phyloP scores from a whole-genome alignment of 495 filamentous ascomycete species.

The Chaetomium fimeti region DNA sequence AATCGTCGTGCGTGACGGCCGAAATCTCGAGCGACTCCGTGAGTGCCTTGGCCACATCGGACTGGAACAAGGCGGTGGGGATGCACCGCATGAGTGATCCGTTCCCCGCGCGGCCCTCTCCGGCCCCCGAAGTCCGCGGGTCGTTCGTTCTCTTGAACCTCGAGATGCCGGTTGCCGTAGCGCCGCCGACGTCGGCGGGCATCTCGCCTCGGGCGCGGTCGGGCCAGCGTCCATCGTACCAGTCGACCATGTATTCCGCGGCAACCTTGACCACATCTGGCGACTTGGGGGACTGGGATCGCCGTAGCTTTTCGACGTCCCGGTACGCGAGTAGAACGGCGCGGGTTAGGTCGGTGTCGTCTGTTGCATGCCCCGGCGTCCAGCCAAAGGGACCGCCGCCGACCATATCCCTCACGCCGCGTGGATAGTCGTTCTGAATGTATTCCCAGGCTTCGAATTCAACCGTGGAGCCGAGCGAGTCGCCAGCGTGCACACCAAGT shows the following conservation, averaged over 20 bases:
- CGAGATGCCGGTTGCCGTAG: constrained; percentile 25
- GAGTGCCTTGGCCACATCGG: constrained; percentile 6
- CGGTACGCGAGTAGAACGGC: constrained; percentile 32
- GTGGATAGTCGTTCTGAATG: constrained; percentile 23
- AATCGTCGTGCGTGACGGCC: constrained; percentile 31
- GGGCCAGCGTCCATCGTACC: constrained; percentile 34
- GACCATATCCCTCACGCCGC: constrained; percentile 30
- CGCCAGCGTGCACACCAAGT: constrained; percentile 38
- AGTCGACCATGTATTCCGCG: constrained; percentile 31
- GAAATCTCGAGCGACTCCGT: constrained; percentile 24
- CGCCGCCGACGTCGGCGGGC: constrained; percentile 31
- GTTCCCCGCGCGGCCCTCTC: constrained; percentile 31
- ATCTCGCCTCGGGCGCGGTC: constrained; percentile 18
- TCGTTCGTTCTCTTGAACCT: constrained; percentile 23
- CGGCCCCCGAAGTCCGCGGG: constrained; percentile 22
- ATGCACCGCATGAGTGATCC: constrained; percentile 35
- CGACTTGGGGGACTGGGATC: not conserved
- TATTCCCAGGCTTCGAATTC: constrained; percentile 33
- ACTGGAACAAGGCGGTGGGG: constrained; percentile 29
- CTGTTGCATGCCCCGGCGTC: constrained; percentile 29
- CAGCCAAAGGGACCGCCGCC: constrained; percentile 36
- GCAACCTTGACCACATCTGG: constrained; percentile 18
- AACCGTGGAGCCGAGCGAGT: constrained; percentile 36
- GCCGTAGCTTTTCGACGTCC: constrained; percentile 4
- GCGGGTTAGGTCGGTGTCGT: constrained; percentile 28